phyloP scores from a whole-genome alignment of 2,329 filamentous ascomycete species.

The Blastomyces silverae region DNA sequence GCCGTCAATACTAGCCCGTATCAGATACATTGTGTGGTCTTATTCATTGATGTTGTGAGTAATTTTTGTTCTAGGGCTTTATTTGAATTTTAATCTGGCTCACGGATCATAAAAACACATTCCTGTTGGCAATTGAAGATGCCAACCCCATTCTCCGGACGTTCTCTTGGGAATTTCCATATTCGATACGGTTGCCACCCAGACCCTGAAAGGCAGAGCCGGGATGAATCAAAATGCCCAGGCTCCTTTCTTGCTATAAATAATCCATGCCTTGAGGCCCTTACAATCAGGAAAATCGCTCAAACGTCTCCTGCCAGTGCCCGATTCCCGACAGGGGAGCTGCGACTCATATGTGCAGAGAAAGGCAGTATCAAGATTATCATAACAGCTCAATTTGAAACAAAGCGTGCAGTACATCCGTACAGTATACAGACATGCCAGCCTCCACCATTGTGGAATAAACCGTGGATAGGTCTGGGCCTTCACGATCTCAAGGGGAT shows the following conservation, averaged over 20 bases:
- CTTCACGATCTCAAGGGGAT: not conserved
- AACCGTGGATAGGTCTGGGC: not conserved
- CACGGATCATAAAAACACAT: no score
- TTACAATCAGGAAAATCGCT: not conserved
- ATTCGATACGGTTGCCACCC: not conserved
- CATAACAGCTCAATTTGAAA: conserved; percentile 4
- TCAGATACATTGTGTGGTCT: not conserved
- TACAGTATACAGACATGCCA: not conserved
- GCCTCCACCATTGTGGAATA: not conserved
- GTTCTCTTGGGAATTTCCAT: not conserved
- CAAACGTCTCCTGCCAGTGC: not conserved
- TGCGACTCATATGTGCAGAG: not conserved
- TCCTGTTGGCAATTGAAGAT: not conserved
- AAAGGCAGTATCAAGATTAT: not conserved
- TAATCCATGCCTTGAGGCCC: not conserved
- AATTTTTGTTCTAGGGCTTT: no score
- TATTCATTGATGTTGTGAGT: no score
- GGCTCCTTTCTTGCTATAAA: not conserved
- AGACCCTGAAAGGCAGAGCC: not conserved
- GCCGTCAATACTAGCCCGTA: not conserved
- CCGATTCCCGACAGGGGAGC: not conserved
- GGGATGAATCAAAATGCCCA: conserved; percentile 9
- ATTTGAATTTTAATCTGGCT: no score
- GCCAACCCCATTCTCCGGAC: not conserved
- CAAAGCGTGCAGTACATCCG: not conserved